Percentiles rank a stretch among this genome's conserved stretches.
These are phyloP conservation scores for Brassica cretica DNA, from an alignment of 345 rosid genomes.

Conservation along the genomic window DNA sequence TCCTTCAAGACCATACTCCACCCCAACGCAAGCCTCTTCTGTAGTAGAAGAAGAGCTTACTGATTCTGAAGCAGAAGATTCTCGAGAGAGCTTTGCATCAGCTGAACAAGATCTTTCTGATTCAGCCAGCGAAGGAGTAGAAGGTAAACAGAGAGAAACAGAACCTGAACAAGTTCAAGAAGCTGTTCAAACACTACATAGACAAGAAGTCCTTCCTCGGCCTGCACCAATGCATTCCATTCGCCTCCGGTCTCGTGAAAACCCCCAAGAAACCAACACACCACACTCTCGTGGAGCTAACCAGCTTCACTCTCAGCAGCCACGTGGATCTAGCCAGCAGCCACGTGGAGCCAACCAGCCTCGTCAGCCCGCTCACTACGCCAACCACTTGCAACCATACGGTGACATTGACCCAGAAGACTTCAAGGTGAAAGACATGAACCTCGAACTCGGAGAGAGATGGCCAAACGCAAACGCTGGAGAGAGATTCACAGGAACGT, in stretches of 20 bases:
- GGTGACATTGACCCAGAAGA: slow-evolving; percentile 46
- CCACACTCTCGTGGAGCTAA: slow-evolving; percentile 25
- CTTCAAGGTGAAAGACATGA: slow-evolving; percentile 68
- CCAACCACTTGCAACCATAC: slow-evolving; percentile 21
- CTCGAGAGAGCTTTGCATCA: slow-evolving; percentile 29
- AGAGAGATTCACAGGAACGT: slow-evolving; percentile 62
- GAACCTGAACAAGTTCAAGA: slow-evolving; percentile 17
- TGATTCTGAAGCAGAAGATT: slow-evolving; percentile 33
- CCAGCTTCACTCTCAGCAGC: slow-evolving; percentile 5
- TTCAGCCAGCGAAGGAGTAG: slow-evolving; percentile 5
- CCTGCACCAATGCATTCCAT: slow-evolving; percentile 40
- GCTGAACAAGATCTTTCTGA: slow-evolving; percentile 24
- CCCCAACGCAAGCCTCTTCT: slow-evolving; percentile 9
- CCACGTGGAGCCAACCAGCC: slow-evolving; percentile 30
- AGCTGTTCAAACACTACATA: slow-evolving; percentile 33
- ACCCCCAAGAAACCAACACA: slow-evolving; percentile 15
- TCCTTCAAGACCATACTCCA: slow-evolving; percentile 10
- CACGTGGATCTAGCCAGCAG: slow-evolving; percentile 28
- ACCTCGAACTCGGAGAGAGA: slow-evolving; percentile 63
- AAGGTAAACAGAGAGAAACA: not conserved
- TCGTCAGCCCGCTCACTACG: slow-evolving; percentile 26
- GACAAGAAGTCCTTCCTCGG: slow-evolving; percentile 42
- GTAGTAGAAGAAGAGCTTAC: slow-evolving; percentile 31
- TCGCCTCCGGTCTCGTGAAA: slow-evolving; percentile 39
- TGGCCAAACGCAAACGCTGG: slow-evolving; percentile 61